These are phyloP conservation scores for Umbilicus rupestris DNA, from an alignment of 164 flowering plant species.

Conservation along the genomic window DNA sequence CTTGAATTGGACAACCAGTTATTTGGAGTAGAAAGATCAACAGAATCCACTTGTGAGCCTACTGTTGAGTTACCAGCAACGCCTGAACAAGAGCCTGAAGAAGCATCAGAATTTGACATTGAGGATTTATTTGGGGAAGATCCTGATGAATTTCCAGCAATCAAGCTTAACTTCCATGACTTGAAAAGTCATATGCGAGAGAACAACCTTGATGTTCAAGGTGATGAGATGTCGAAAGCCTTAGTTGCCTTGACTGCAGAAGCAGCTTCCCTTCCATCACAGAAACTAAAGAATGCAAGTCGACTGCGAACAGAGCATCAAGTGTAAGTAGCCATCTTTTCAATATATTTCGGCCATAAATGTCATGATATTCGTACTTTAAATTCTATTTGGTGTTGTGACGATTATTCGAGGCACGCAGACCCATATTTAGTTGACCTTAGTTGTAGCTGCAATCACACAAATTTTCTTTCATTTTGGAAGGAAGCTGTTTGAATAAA, in stretches of 20 bases:
- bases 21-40: constrained; percentile 9
- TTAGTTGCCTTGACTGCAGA: constrained; percentile 45
- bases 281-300: constrained; percentile 46
- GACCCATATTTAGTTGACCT: no score
- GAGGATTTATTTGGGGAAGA: constrained; percentile 28
- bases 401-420: neutral
- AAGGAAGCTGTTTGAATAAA: neutral
- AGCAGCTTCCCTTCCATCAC: constrained; percentile 51
- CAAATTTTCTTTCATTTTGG: no score
- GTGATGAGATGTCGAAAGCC: constrained; percentile 27
- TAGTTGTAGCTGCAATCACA: no score
- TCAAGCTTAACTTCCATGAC: constrained; percentile 20
- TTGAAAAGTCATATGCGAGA: constrained; percentile 14
- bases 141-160: constrained; percentile 30
- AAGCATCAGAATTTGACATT: constrained; percentile 22
- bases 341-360: neutral
- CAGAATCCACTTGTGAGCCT: constrained; percentile 28
- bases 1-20: constrained; percentile 14
- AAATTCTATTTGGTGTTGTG: neutral
- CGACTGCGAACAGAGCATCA: constrained; percentile 66
- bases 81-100: constrained; percentile 17
- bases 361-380: neutral
- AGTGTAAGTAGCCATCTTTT: constrained; percentile 34
- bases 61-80: constrained; percentile 37
- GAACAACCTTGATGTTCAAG: constrained; percentile 13